These are phyloP conservation scores for Niebla homalea DNA, from an alignment of 495 filamentous ascomycete genomes.

Conservation along the genomic window DNA sequence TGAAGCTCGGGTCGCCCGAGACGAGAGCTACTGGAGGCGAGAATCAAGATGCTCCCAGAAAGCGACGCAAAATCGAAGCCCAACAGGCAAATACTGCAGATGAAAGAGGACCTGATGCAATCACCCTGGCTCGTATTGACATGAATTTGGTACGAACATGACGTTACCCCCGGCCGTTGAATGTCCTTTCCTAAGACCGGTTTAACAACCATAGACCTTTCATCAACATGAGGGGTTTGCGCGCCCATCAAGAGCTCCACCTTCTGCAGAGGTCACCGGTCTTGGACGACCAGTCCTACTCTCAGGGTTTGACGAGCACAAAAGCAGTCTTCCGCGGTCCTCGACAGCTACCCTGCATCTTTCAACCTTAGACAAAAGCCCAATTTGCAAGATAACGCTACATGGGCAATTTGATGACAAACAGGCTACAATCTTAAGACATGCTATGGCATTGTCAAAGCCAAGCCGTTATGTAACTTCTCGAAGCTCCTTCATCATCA, in stretches of 20 bases:
- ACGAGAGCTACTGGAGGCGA: neutral
- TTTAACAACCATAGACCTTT: slow-evolving; percentile 2
- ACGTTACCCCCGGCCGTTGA: neutral
- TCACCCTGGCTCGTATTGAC: slow-evolving; percentile 13
- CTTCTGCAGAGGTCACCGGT: neutral
- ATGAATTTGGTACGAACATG: slow-evolving; percentile 4
- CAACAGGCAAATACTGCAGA: neutral
- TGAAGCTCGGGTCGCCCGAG: neutral
- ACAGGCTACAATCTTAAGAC: neutral
- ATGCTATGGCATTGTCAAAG: slow-evolving; percentile 2
- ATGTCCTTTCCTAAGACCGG: neutral
- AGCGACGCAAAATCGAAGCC: neutral
- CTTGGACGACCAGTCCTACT: slow-evolving; percentile 4
- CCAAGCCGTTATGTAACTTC: neutral
- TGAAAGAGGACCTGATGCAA: neutral
- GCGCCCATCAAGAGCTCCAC: slow-evolving; percentile 1
- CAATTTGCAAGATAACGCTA: slow-evolving; percentile 3
- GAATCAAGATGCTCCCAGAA: neutral
- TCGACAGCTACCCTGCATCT: too few species aligned
- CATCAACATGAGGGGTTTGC: neutral
- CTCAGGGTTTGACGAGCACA: slow-evolving; percentile 1
- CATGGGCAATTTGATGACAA: neutral
- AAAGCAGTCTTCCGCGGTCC: neutral
- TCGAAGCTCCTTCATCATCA: slow-evolving; percentile 1
- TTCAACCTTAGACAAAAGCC: neutral